phyloP scores from a whole-genome alignment of 75 land plant genomes.

The Gnetum montanum region DNA sequence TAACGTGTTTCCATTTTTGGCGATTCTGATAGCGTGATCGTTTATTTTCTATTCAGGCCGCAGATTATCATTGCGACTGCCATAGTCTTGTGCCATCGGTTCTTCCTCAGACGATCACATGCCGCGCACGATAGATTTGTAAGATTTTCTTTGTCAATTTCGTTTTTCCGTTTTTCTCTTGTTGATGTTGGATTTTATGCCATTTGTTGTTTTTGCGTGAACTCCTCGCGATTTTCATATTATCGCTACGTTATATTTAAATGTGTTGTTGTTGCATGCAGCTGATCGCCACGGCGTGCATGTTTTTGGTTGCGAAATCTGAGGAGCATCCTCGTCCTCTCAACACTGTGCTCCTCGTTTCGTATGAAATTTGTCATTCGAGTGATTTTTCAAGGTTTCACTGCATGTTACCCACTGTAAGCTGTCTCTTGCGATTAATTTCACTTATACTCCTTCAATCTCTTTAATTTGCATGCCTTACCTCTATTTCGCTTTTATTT shows the following conservation, averaged over 20 bases:
- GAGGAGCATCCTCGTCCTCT: conserved; percentile 71
- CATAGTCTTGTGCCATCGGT: conserved; percentile 71
- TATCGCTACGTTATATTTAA: neutral
- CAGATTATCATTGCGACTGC: conserved; percentile 75
- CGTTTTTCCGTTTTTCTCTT: neutral
- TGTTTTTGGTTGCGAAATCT: conserved; percentile 71
- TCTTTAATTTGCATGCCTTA: neutral
- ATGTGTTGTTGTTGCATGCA: conserved; percentile 15
- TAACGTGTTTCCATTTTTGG: neutral
- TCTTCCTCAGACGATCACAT: conserved; percentile 65
- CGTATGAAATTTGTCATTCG: conserved; percentile 52
- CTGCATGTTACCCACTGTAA: conserved; percentile 35
- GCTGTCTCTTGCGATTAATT: conserved; percentile 1
- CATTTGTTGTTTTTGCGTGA: neutral
- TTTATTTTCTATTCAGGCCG: conserved; percentile 45
- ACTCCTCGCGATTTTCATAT: neutral
- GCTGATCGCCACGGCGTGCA: conserved; percentile 62
- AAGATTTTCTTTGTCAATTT: conserved; percentile 13
- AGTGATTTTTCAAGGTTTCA: conserved; percentile 34
- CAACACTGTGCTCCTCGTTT: conserved; percentile 35
- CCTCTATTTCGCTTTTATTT: too few species aligned
- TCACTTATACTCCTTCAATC: neutral
- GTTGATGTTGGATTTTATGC: neutral
- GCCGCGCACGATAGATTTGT: conserved; percentile 73
- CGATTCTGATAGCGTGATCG: too few species aligned